phyloP scores from a whole-genome alignment of 1,139 yeast genomes.

The Arxiozyma telluris region DNA sequence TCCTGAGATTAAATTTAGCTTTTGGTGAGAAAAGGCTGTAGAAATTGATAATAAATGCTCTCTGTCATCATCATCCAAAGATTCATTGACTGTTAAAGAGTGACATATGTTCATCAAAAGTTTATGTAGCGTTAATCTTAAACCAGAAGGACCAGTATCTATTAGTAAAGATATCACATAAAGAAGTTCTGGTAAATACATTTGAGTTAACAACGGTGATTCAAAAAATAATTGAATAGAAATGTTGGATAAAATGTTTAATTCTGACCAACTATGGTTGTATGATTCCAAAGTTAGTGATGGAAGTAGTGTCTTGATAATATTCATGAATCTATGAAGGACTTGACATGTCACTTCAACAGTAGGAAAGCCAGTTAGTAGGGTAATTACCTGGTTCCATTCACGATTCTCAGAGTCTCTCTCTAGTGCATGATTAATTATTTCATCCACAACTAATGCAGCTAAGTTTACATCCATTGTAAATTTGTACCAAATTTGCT shows the following conservation, averaged over 20 bases:
- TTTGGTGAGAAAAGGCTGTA: conserved; percentile 55
- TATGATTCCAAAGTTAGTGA: conserved; percentile 37
- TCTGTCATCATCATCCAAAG: conserved; percentile 39
- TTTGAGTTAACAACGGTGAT: conserved; percentile 53
- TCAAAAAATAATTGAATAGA: conserved; percentile 67
- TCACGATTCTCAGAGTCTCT: conserved; percentile 64
- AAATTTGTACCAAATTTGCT: conserved; percentile 62
- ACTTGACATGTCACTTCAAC: conserved; percentile 63
- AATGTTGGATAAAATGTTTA: conserved; percentile 57
- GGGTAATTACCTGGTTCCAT: conserved; percentile 54
- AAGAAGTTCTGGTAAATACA: conserved; percentile 63
- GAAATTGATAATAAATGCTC: conserved; percentile 44
- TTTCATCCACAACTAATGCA: conserved; percentile 57
- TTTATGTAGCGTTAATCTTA: conserved; percentile 58
- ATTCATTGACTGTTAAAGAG: conserved; percentile 55
- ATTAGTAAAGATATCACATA: conserved; percentile 61
- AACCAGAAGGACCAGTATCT: conserved; percentile 61
- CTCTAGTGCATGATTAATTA: conserved; percentile 65
- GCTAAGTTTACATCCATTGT: conserved; percentile 54
- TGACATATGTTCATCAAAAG: conserved; percentile 63
- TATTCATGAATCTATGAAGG: conserved; percentile 41
- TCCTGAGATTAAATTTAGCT: conserved; percentile 71
- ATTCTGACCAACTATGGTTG: conserved; percentile 63
- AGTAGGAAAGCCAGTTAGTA: conserved; percentile 60
- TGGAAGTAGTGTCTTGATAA: conserved; percentile 44